A percentile compares a stretch with the other conserved stretches of the same genome.
Conservation (phyloP, 2,329 filamentous ascomycete genomes). For the Penicillium expansum region DNA sequence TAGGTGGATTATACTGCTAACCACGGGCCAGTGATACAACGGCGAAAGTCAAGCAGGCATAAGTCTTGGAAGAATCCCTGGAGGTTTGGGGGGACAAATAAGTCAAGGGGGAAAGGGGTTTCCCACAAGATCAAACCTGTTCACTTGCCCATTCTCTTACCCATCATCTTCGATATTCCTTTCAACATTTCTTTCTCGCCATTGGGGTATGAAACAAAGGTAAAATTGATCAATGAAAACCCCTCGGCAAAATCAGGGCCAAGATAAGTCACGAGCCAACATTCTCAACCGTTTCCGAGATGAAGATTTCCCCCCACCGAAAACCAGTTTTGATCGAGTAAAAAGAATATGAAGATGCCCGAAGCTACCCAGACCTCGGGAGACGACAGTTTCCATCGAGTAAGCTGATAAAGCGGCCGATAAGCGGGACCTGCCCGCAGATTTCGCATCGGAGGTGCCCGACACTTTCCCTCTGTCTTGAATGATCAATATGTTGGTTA, state of each 20-base stretch:
- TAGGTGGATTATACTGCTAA: neutral
- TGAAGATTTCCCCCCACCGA: neutral
- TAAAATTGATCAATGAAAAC: neutral
- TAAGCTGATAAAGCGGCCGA: slow-evolving; percentile 18
- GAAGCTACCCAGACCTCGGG: neutral
- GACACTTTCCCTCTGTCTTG: neutral
- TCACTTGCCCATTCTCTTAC: too few species aligned
- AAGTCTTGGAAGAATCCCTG: neutral
- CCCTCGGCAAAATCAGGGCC: neutral
- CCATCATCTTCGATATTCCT: neutral
- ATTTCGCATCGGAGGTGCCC: neutral
- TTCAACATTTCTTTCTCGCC: neutral
- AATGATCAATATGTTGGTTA: neutral
- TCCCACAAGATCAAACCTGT: too few species aligned
- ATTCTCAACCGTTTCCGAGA: neutral
- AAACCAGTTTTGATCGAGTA: slow-evolving; percentile 32
- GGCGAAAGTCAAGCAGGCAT: neutral
- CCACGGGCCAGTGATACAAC: neutral
- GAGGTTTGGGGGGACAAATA: too few species aligned
- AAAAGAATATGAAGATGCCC: neutral
- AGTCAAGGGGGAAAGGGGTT: too few species aligned
- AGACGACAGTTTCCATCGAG: neutral
- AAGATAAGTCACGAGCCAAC: neutral
- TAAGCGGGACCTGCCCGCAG: slow-evolving; percentile 6
- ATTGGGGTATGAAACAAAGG: neutral